These are phyloP conservation scores for Dissophora ornata DNA, from an alignment of 192 early-diverging fungal genomes.

Conservation along the genomic window DNA sequence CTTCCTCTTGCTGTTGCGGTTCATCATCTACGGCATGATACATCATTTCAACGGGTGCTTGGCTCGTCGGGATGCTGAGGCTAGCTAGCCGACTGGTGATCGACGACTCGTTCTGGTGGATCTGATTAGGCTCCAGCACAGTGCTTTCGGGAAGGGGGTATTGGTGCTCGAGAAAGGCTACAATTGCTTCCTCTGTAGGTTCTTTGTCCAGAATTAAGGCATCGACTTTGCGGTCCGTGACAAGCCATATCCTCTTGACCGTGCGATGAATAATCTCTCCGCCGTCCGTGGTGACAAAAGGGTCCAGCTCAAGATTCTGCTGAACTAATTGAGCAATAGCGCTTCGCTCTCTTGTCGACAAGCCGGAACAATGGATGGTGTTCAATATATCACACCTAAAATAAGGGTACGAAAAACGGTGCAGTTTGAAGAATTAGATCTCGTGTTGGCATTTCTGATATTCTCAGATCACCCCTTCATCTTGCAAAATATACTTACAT, in stretches of 20 bases:
- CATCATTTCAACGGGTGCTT: background rate
- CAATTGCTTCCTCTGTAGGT: background rate
- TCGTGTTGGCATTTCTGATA: too few species aligned
- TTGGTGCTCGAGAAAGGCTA: constrained; percentile 2
- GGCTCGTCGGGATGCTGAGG: constrained; percentile 7
- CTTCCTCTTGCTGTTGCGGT: background rate
- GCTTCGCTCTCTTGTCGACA: background rate
- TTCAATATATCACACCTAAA: constrained; percentile 18
- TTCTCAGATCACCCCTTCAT: too few species aligned
- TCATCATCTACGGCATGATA: too few species aligned
- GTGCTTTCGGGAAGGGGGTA: constrained; percentile 10
- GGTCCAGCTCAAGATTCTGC: constrained; percentile 13
- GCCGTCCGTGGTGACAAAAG: background rate
- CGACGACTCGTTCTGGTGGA: background rate
- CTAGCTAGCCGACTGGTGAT: background rate
- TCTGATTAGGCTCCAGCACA: background rate
- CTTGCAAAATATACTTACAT: too few species aligned
- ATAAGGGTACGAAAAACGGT: background rate
- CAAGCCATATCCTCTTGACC: constrained; percentile 9
- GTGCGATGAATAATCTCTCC: background rate
- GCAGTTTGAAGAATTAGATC: background rate
- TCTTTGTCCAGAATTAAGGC: background rate
- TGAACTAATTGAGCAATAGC: background rate
- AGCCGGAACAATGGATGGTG: background rate
- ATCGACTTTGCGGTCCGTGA: constrained; percentile 1